Percentiles rank a stretch among this genome's conserved stretches.
These are phyloP conservation scores for Rhynchosporium agropyri DNA, from an alignment of 2,329 filamentous ascomycete species.

Conservation along the genomic window DNA sequence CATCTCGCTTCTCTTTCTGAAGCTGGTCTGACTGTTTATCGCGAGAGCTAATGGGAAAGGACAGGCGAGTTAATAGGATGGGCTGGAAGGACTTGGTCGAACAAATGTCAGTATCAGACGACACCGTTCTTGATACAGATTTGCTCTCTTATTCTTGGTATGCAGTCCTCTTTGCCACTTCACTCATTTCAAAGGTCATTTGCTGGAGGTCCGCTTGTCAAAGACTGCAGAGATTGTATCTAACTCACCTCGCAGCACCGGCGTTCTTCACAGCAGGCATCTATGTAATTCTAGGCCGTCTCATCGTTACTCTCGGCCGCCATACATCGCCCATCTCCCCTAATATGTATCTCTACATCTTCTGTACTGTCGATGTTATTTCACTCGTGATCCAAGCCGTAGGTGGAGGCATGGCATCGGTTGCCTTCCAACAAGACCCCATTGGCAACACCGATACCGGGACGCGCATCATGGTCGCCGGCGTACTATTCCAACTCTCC, in stretches of 20 bases:
- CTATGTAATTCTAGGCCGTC: constrained; percentile 65
- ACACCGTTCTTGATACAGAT: constrained; percentile 45
- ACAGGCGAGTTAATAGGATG: constrained; percentile 44
- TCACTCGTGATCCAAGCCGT: constrained; percentile 61
- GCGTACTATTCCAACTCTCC: constrained; percentile 44
- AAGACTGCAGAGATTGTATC: too few relatives aligned
- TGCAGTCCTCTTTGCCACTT: constrained; percentile 40
- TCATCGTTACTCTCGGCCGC: constrained; percentile 53
- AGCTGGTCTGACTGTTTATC: too few relatives aligned
- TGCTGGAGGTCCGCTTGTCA: constrained; percentile 8
- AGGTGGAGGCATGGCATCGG: constrained; percentile 53
- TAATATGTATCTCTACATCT: constrained; percentile 57
- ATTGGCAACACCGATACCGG: constrained; percentile 29
- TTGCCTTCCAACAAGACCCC: constrained; percentile 21
- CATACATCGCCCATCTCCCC: constrained; percentile 54
- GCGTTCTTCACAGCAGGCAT: constrained; percentile 61
- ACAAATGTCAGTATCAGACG: constrained; percentile 39
- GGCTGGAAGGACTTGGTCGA: constrained; percentile 37
- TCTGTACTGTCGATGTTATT: constrained; percentile 59
- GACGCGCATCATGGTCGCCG: constrained; percentile 45
- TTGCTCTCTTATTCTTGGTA: constrained; percentile 49
- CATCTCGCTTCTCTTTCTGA: not conserved
- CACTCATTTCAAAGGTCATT: not conserved
- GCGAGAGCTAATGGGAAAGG: too few relatives aligned
- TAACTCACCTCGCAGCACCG: constrained; percentile 23